These are phyloP conservation scores for Litsea cubeba DNA, from an alignment of 164 flowering plant genomes.

Conservation along the genomic window DNA sequence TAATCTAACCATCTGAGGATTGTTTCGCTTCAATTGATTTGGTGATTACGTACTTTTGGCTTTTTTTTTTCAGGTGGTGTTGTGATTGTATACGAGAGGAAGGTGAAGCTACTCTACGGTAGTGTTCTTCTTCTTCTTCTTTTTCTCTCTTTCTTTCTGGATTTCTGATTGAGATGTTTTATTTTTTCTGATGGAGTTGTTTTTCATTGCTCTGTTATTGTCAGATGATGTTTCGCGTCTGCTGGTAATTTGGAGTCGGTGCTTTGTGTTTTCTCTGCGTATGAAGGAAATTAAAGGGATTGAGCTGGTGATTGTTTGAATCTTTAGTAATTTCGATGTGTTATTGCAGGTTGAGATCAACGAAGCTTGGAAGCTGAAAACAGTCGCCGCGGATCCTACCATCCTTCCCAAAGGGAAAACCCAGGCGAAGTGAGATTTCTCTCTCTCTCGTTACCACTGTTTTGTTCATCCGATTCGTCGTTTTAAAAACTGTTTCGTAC, in stretches of 20 bases:
- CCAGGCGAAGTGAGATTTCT: conserved; percentile 67
- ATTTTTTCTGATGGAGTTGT: neutral
- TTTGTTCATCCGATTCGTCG: neutral
- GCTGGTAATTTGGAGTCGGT: conserved; percentile 40
- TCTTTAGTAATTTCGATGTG: neutral
- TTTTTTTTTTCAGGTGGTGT: conserved; percentile 87
- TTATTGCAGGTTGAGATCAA: conserved; percentile 62
- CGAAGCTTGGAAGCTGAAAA: conserved; percentile 78
- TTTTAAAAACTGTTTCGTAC: no score
- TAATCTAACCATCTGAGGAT: no score
- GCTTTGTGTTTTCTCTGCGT: neutral
- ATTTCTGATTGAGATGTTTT: no score
- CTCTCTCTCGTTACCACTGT: neutral
- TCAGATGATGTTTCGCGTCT: conserved; percentile 80
- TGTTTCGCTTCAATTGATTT: no score
- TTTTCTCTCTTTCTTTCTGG: neutral
- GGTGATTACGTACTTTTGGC: neutral
- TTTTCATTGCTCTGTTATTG: neutral
- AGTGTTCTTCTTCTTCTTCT: conserved; percentile 5
- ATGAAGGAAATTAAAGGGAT: neutral
- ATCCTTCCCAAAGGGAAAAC: conserved; percentile 75
- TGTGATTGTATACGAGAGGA: conserved; percentile 79
- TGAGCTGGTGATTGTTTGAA: neutral
- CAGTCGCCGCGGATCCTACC: conserved; percentile 51
- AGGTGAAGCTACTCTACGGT: conserved; percentile 90